Conservation (phyloP, 495 filamentous ascomycete species). For the Terfezia claveryi region DNA sequence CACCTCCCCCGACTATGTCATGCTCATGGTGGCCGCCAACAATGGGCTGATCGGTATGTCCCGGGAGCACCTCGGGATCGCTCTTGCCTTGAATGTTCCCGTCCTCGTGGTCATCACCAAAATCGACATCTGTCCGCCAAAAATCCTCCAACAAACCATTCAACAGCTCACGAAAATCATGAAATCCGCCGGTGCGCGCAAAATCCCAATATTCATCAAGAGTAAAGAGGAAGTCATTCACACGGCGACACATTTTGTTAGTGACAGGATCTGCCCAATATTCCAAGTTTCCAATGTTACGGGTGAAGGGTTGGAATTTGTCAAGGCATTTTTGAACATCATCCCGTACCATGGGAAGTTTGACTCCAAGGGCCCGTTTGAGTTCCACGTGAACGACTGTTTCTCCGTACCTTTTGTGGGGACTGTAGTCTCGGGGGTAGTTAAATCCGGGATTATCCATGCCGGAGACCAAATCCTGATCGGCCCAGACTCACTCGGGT, state of each 20-base stretch:
- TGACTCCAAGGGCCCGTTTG: constrained; percentile 66
- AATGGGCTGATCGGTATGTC: constrained; percentile 96
- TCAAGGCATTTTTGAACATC: constrained; percentile 85
- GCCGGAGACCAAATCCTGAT: constrained; percentile 74
- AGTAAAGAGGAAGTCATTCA: constrained; percentile 76
- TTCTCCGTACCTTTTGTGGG: constrained; percentile 98
- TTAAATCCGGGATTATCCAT: constrained; percentile 73
- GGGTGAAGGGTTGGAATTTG: constrained; percentile 53
- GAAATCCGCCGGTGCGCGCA: constrained; percentile 78
- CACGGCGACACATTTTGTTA: constrained; percentile 89
- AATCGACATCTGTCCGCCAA: constrained; percentile 93
- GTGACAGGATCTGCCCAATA: constrained; percentile 83
- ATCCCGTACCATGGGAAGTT: constrained; percentile 90
- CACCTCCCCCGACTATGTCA: constrained; percentile 89
- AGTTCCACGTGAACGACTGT: constrained; percentile 91
- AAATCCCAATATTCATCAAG: constrained; percentile 96
- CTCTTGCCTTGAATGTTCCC: constrained; percentile 81
- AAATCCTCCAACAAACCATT: constrained; percentile 85
- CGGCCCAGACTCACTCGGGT: constrained; percentile 76
- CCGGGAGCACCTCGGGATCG: constrained; percentile 92
- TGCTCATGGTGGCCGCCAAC: constrained; percentile 96
- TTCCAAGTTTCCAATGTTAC: constrained; percentile 98
- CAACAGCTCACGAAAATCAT: constrained; percentile 78
- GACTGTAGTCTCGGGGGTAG: constrained; percentile 84
- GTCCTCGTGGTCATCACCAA: constrained; percentile 98